A percentile compares a stretch with the other conserved stretches of the same genome.
Conservation (phyloP, 345 rosid genomes). For the Lepidium africanum region DNA sequence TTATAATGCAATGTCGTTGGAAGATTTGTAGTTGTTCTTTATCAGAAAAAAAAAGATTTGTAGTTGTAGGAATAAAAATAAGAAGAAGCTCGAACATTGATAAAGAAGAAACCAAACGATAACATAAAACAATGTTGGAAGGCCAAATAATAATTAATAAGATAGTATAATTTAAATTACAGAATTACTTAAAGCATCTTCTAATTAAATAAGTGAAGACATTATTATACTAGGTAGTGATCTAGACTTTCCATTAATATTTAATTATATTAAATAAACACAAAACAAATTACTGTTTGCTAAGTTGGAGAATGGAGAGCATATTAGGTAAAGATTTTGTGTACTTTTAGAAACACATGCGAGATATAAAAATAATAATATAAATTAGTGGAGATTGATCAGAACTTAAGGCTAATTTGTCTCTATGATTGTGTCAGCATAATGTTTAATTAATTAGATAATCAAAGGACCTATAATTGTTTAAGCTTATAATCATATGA, state of each 20-base stretch:
- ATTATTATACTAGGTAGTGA: slow-evolving; percentile 9
- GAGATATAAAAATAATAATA: background rate
- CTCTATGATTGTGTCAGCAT: slow-evolving; percentile 31
- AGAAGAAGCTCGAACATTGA: background rate
- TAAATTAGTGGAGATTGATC: slow-evolving; percentile 23
- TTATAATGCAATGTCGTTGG: background rate
- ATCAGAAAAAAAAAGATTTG: too few relatives aligned
- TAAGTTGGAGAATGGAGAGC: slow-evolving; percentile 28
- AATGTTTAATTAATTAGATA: slow-evolving; percentile 12
- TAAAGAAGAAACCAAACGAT: slow-evolving; percentile 5
- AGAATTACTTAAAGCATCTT: slow-evolving; percentile 9
- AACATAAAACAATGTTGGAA: slow-evolving; percentile 1
- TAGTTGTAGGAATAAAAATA: too few relatives aligned
- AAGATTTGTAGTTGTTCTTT: too few relatives aligned
- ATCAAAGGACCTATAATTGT: slow-evolving; percentile 1
- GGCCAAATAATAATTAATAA: background rate
- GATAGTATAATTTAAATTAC: background rate
- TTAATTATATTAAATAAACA: background rate
- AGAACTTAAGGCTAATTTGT: slow-evolving; percentile 26
- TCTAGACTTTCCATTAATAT: slow-evolving; percentile 11
- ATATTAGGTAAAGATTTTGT: slow-evolving; percentile 29
- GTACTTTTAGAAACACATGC: slow-evolving; percentile 29
- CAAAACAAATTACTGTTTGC: slow-evolving; percentile 1
- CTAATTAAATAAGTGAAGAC: background rate
- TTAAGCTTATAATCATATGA: slow-evolving; percentile 19